Evolutionary conservation across 495 filamentous ascomycete genomes (phyloP), one percentile per base, ranked within the genome.

Genomic region (Penicillium alfredii): DNA sequence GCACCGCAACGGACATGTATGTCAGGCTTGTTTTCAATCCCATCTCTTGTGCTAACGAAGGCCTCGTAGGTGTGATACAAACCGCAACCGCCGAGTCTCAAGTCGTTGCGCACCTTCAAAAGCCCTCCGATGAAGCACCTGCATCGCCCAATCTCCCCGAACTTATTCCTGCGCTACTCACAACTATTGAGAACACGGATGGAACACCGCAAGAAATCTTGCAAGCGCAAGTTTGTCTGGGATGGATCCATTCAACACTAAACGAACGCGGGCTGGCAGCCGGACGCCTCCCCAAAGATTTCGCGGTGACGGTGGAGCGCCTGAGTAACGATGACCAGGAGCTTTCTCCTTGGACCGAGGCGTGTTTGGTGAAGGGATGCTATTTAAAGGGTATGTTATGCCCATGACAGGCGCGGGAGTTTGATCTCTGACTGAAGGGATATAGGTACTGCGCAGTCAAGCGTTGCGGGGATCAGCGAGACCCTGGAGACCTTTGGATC

Each of bases 1-100:
- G 86, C 88, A 42, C 82, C 88, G 29, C 79, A 89, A 20, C 79
- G 83, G 51, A 74, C 74, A 56, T 96, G 92, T 96, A 80, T 40
- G 49, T 43, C 43, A 29, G 3, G 22, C 35, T 23, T 40, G 5
- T 3, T 25, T 8, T 25, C 23, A 25, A 25, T n/a, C 8, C 30
- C 29, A 18, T 30, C 38, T 48, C 18, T 5, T 18, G 24, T 12
- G 26, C 45, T 50, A 53, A 57, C 27, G 22, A 34, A 15, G 21
- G 34, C 15, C 15, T 33, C 26, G 30, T 38, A 94, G 88, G 86
- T 56, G 72, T 89, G 22, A 74, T 81, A 18, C 72, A 86, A 44
- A 83, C 82, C 38, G 87, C 83, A 45, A 77, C 81, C 37, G 74
- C 76, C 40, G 88, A 94, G 59, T 57, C 71, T 47, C 69, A 78